Evolutionary conservation across 2,329 filamentous ascomycete genomes (phyloP).

Genomic region (Monascus ruber): DNA sequence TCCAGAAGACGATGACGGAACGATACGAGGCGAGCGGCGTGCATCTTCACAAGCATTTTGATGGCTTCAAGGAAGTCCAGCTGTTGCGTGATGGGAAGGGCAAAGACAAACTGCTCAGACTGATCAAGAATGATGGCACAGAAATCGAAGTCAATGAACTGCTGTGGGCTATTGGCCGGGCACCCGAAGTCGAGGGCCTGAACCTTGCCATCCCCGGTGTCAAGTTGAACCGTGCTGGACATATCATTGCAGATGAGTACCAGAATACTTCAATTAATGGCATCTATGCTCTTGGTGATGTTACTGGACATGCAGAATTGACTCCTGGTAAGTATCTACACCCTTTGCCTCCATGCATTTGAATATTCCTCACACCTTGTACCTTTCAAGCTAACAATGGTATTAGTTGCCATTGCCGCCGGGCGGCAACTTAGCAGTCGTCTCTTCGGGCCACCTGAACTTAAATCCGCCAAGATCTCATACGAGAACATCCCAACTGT

Average conservation of each 20-base stretch:
- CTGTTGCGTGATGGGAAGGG: conserved; percentile 35
- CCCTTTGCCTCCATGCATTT: neutral
- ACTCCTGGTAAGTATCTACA: conserved; percentile 33
- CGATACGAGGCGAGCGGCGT: conserved; percentile 40
- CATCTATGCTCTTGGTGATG: conserved; percentile 41
- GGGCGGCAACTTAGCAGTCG: conserved; percentile 40
- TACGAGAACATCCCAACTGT: conserved; percentile 43
- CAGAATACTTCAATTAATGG: conserved; percentile 39
- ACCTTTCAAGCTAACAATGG: neutral
- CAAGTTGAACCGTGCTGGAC: conserved; percentile 26
- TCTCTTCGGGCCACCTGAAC: conserved; percentile 37
- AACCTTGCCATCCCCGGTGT: conserved; percentile 32
- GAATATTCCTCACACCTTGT: neutral
- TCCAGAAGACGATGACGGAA: conserved; percentile 41
- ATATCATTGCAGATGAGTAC: conserved; percentile 38
- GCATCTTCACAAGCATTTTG: conserved; percentile 36
- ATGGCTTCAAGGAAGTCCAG: conserved; percentile 37
- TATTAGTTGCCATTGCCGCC: conserved; percentile 39
- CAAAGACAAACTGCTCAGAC: conserved; percentile 35
- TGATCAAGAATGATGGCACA: conserved; percentile 31
- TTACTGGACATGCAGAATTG: conserved; percentile 40
- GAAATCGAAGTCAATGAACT: conserved; percentile 39
- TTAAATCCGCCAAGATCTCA: conserved; percentile 33
- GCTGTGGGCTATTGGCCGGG: conserved; percentile 40
- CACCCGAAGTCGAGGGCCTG: conserved; percentile 34